Conservation (phyloP, 2,329 filamentous ascomycete species). For the Karstenula rhodostoma region DNA sequence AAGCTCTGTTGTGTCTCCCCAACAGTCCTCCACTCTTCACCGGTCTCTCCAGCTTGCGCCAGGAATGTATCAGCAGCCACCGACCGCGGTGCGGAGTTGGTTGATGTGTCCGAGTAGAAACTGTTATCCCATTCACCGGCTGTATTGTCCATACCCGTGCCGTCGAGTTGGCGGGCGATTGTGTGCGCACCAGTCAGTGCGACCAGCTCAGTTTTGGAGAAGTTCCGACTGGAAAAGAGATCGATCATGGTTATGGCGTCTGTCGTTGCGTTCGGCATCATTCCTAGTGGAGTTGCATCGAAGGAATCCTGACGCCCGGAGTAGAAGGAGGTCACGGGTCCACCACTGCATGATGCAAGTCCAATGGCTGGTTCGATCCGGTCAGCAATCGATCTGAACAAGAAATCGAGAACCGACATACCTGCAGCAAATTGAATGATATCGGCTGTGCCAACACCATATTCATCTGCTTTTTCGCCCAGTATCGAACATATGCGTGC, state of each 20-base stretch:
- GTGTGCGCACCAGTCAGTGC: conserved; percentile 34
- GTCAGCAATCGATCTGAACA: neutral
- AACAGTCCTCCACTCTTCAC: conserved; percentile 8
- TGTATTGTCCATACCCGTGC: conserved; percentile 28
- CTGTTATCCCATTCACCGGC: conserved; percentile 30
- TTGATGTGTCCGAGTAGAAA: conserved; percentile 30
- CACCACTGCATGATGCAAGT: conserved; percentile 19
- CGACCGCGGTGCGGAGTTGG: conserved; percentile 16
- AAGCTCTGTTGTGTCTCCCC: conserved; percentile 8
- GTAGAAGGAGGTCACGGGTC: conserved; percentile 14
- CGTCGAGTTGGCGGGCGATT: conserved; percentile 24
- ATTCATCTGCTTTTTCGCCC: conserved; percentile 46
- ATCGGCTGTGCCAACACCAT: conserved; percentile 28
- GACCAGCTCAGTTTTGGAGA: conserved; percentile 30
- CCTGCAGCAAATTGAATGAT: conserved; percentile 26
- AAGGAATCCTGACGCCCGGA: conserved; percentile 19
- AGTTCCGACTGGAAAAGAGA: conserved; percentile 29
- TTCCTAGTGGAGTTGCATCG: conserved; percentile 1
- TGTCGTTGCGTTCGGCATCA: conserved; percentile 17
- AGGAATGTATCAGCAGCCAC: conserved; percentile 13
- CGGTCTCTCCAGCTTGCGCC: conserved; percentile 8
- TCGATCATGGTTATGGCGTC: conserved; percentile 16
- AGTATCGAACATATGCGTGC: conserved; percentile 48
- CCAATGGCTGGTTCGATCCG: neutral
- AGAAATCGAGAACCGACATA: neutral